phyloP scores from a whole-genome alignment of 2,329 filamentous ascomycete species.

The Paraphoma sp. region DNA sequence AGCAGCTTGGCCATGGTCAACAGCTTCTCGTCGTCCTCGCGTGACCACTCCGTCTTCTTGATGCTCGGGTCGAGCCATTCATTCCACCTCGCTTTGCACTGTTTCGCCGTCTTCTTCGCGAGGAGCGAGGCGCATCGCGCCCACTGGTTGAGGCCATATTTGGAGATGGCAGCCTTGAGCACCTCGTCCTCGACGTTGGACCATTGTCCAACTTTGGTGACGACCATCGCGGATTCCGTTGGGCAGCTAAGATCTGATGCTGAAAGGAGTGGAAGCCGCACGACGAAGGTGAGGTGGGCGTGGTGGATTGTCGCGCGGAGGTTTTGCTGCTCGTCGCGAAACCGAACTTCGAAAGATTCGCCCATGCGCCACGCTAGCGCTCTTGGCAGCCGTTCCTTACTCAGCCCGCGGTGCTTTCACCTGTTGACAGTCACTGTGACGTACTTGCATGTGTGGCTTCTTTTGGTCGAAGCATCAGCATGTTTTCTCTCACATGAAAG shows the following conservation, averaged over 20 bases:
- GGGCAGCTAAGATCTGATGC: slow-evolving; percentile 3
- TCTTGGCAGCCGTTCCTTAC: slow-evolving; percentile 19
- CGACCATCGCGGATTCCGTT: slow-evolving; percentile 58
- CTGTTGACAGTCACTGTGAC: slow-evolving; percentile 27
- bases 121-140: slow-evolving; percentile 96
- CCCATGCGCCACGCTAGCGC: slow-evolving; percentile 17
- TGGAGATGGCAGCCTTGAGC: slow-evolving; percentile 73
- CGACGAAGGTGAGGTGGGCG: slow-evolving; percentile 14
- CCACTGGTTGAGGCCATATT: slow-evolving; percentile 73
- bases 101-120: slow-evolving; percentile 95
- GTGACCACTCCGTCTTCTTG: slow-evolving; percentile 98
- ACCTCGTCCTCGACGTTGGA: slow-evolving; percentile 85
- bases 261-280: slow-evolving; percentile 10
- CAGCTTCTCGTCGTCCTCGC: slow-evolving; percentile 97
- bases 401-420: slow-evolving; percentile 3
- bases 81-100: slow-evolving; percentile 98
- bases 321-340: slow-evolving; percentile 20
- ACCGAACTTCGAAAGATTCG: slow-evolving; percentile 21
- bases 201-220: slow-evolving; percentile 72
- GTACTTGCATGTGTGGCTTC: slow-evolving; percentile 11
- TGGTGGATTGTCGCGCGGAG: slow-evolving; percentile 11
- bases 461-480: neutral
- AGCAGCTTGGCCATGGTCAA: slow-evolving; percentile 97
- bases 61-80: slow-evolving; percentile 99
- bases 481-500: neutral